Percentiles rank a stretch among this genome's conserved stretches.
Conservation (phyloP, 2,329 filamentous ascomycete genomes). For the Pseudocercospora ulei region DNA sequence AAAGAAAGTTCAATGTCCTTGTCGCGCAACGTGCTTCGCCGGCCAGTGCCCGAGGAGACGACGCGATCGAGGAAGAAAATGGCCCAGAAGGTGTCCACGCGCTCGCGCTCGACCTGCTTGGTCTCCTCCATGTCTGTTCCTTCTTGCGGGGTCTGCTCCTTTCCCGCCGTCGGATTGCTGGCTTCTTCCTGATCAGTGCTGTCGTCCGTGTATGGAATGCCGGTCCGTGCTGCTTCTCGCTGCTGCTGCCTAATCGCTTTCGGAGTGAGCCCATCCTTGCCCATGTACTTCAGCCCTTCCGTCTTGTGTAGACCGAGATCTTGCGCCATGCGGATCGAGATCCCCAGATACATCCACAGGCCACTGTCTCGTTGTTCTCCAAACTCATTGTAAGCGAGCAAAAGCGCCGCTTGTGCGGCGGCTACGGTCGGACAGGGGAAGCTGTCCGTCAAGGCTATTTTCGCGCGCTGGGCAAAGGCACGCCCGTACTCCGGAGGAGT, state of each 20-base stretch:
- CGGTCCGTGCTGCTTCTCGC: constrained; percentile 4
- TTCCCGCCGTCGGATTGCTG: constrained; percentile 38
- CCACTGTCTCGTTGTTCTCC: constrained; percentile 81
- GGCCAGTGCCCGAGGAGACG: constrained; percentile 76
- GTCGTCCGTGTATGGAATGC: background rate
- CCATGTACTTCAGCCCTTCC: constrained; percentile 57
- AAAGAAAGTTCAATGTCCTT: constrained; percentile 76
- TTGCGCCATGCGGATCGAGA: constrained; percentile 73
- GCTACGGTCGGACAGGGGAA: constrained; percentile 74
- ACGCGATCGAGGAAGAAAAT: constrained; percentile 80
- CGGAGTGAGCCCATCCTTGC: constrained; percentile 48
- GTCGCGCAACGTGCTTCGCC: constrained; percentile 72
- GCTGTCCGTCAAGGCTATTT: constrained; percentile 70
- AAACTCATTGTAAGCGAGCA: constrained; percentile 83
- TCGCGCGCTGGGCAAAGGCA: constrained; percentile 70
- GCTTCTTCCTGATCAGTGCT: constrained; percentile 29
- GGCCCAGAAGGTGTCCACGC: constrained; percentile 81
- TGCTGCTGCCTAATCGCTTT: constrained; percentile 43
- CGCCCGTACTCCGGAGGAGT: constrained; percentile 59
- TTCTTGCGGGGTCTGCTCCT: constrained; percentile 52
- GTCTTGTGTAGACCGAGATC: constrained; percentile 73
- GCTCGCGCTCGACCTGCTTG: constrained; percentile 64
- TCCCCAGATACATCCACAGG: constrained; percentile 85
- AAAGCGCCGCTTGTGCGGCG: constrained; percentile 70
- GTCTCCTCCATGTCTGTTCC: constrained; percentile 41